phyloP scores from a whole-genome alignment of 805 yeast species.

The Blastobotrys mokoenaii region DNA sequence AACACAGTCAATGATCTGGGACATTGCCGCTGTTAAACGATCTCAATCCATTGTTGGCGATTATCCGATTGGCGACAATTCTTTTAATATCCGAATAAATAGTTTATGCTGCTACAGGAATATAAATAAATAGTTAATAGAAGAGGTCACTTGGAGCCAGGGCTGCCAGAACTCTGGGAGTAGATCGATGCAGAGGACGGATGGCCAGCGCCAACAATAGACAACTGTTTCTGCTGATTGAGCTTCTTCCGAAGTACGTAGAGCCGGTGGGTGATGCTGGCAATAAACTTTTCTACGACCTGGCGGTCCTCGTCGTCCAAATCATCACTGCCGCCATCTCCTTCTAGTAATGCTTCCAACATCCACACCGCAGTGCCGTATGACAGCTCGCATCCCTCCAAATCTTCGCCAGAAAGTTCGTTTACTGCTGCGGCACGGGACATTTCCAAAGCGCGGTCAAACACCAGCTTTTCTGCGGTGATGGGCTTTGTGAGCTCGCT shows the following conservation, averaged over 20 bases:
- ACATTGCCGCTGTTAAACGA: too few relatives aligned
- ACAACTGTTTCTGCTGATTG: not conserved
- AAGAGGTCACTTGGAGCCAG: not conserved
- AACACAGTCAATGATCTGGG: too few relatives aligned
- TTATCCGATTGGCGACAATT: too few relatives aligned
- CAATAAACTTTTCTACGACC: constrained; percentile 73
- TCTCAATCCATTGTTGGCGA: too few relatives aligned
- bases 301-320: constrained; percentile 66
- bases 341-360: constrained; percentile 77
- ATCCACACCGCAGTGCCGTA: constrained; percentile 93
- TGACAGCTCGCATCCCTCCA: constrained; percentile 73
- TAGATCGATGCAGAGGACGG: not conserved
- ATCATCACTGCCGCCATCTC: constrained; percentile 20
- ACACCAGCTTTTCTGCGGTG: constrained; percentile 70
- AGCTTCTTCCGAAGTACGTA: constrained; percentile 55
- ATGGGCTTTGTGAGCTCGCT: not conserved
- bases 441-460: constrained; percentile 90
- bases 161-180: too few relatives aligned
- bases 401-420: constrained; percentile 60
- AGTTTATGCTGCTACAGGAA: too few relatives aligned
- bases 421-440: constrained; percentile 85
- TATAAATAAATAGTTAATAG: not conserved
- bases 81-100: not conserved
- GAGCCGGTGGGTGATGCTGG: constrained; percentile 73
- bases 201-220: not conserved